A percentile compares a stretch with the other conserved stretches of the same genome.
These are phyloP conservation scores for Claviceps lovelessii DNA, from an alignment of 2,329 filamentous ascomycete genomes.

Conservation along the genomic window DNA sequence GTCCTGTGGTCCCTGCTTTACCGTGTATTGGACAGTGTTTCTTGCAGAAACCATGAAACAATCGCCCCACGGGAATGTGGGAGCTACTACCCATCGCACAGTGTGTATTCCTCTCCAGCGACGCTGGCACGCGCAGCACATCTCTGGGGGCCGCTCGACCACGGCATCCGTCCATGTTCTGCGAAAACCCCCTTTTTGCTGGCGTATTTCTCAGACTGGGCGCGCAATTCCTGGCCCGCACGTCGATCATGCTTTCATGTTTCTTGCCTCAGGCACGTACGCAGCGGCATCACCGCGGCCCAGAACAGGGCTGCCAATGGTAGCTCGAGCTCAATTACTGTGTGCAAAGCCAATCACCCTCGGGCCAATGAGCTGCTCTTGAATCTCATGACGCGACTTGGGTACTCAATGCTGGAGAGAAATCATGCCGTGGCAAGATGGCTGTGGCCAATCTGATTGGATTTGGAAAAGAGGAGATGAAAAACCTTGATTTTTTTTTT, in stretches of 20 bases:
- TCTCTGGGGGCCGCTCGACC: neutral
- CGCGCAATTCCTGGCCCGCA: conserved; percentile 14
- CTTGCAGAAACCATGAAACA: no score
- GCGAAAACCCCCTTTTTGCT: no score
- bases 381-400: conserved; percentile 2
- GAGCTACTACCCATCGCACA: neutral
- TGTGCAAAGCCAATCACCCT: neutral
- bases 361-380: neutral
- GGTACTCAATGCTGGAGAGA: neutral
- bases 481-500: neutral
- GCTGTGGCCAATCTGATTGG: no score
- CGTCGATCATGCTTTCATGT: neutral
- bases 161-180: no score
- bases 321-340: conserved; percentile 1
- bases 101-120: neutral
- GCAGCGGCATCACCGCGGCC: conserved; percentile 3
- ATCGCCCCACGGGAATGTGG: neutral
- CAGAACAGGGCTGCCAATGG: conserved; percentile 3
- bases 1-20: neutral
- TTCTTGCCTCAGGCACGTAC: conserved; percentile 18
- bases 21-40: neutral
- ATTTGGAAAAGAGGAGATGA: no score
- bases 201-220: conserved; percentile 14
- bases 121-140: neutral
- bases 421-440: neutral